Base-by-base conservation (phyloP, 1,284 basidiomycete species). In the Amylostereum areolatum region DNA sequence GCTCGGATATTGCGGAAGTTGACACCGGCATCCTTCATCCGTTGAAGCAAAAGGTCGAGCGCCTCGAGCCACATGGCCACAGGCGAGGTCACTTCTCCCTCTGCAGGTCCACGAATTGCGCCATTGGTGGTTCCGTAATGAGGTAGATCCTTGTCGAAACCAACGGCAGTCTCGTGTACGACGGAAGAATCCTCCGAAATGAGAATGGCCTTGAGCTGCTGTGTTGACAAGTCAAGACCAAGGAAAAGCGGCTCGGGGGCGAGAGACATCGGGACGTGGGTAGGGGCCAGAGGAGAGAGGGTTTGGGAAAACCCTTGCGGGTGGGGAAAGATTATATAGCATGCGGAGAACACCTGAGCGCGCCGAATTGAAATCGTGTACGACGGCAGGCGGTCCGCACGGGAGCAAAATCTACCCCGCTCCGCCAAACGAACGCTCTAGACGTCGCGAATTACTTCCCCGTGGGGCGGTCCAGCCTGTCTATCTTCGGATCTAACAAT, bases 221-320 rank as follows among this genome's bases (percentile, higher is more conserved):
- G 92, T 0, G 91, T 95, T 5, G 89, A 92, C 43, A 92, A 77
- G 66, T 96, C 92, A 50, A 95, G 75, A 10, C 92, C 92, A 28
- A 95, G 83, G 64, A 92, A 93, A 49, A 87, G 78, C 6, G 73
- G 73, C 34, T 35, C 9, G n/a, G 34, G 9, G 34, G 24, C 56
- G 59, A 32, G 51, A 25, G n/a, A 50, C 47, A 24, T 46, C 36
- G 18, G 18, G 18, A 18, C 18, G 18, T 18, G 18, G 18, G 18
- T 18, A 18, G 1, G 18, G 18, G 18, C 18, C 18, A 18, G 18
- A 18, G 18, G 18, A 18, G 18, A 18, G 18, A 18, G 18, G 18
- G 18, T 18, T 18, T 18, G 18, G 18, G 18, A 18, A 18, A 18
- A 18, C 18, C 18, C 18, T 18, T 18, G 18, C 18, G 18, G 18